Evolutionary conservation across 345 rosid species (phyloP), one percentile per base, ranked within the genome.

Genomic region (Hirschfeldia incana): DNA sequence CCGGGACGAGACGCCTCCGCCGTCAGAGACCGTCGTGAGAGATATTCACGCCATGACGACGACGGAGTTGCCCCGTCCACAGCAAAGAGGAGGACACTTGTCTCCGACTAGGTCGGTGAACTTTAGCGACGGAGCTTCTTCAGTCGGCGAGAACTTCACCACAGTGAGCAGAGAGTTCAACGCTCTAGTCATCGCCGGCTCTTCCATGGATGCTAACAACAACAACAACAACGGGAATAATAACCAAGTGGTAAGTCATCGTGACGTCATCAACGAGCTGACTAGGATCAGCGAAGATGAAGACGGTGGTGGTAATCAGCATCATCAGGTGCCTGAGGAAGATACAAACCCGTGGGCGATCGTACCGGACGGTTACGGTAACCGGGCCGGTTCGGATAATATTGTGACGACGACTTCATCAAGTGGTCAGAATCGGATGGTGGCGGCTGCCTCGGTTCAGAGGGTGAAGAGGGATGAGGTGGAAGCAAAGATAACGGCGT

Each of bases 401-500:
- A 65, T 53, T 4, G 84, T 71, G 46, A 44, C 34, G 26, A 77
- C 79, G 28, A 65, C 51, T 4, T 81, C 77, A 21, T 71, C 85
- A 32, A 53, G 71, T 59, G 62, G n/a, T 75, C 69, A 36, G 66
- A 76, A 2, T 5, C 71, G 76, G 85, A 63, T 3, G 81, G 74
- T 15, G 86, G 67, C 83, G 74, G 53, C 78, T 59, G 75, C 83
- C 15, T 85, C 94, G 60, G 92, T 92, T 72, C 90, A 86, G 76
- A 89, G 92, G 30, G 97, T 95, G 86, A 95, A 93, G 85, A 89
- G 85, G 73, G 99, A 95, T 70, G 99, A 95, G 78, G 97, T 91
- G 44, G 98, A 95, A 69, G 78, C 92, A 1, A 95, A 95, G 92
- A 93, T 93, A 82, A 70, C 78, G n/a, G 99, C 99, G 32, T 95